phyloP scores from a whole-genome alignment of 345 rosid species.

The Eucalyptus virginea region DNA sequence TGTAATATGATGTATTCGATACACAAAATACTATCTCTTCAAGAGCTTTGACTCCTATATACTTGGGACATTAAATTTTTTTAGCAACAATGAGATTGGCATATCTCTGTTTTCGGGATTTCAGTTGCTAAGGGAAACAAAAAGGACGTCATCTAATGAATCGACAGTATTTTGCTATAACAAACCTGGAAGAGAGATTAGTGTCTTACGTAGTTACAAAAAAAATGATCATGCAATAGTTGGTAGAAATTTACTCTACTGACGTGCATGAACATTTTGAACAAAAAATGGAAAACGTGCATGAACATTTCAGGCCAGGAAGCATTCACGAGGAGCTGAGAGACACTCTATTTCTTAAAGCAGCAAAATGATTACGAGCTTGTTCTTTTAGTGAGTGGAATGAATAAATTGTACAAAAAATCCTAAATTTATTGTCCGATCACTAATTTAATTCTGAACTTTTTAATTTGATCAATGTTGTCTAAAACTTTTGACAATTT shows the following conservation, averaged over 20 bases:
- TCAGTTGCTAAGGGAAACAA: background rate
- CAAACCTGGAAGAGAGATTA: background rate
- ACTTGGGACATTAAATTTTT: background rate
- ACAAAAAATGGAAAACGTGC: conserved; percentile 4
- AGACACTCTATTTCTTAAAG: background rate
- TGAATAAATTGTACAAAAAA: too few relatives aligned
- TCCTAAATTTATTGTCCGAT: too few relatives aligned
- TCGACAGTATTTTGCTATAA: background rate
- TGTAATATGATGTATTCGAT: background rate
- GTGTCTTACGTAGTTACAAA: background rate
- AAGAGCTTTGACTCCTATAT: background rate
- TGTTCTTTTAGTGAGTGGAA: background rate
- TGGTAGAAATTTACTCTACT: background rate
- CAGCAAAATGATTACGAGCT: background rate
- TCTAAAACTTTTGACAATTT: background rate
- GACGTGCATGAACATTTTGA: background rate
- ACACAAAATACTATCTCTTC: background rate
- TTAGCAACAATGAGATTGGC: background rate
- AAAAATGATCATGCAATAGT: background rate
- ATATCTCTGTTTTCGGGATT: background rate
- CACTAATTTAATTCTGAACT: too few relatives aligned
- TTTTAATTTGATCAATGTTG: background rate
- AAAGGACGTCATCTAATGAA: background rate
- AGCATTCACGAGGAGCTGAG: background rate
- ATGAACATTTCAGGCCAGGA: background rate